A percentile compares a stretch with the other conserved stretches of the same genome.
Evolutionary conservation across 2,329 filamentous ascomycete species (phyloP).

Genomic region (Phyllosticta paracitricarpa): DNA sequence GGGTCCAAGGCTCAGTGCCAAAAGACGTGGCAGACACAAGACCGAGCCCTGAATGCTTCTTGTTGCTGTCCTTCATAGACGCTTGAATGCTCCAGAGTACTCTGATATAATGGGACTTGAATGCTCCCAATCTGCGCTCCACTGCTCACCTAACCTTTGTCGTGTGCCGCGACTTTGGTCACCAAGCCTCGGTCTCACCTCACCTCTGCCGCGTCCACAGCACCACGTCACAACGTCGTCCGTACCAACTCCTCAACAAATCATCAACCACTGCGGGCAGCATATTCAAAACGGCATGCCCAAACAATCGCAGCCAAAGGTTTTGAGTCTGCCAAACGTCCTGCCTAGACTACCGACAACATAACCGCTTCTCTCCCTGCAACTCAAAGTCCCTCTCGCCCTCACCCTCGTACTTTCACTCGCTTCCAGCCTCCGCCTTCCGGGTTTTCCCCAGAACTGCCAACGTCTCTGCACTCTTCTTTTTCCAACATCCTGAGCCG

Average conservation of each 20-base stretch:
- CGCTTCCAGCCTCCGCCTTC: slow-evolving; percentile 11
- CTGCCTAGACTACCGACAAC: slow-evolving; percentile 12
- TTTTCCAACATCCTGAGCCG: neutral
- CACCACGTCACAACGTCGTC: slow-evolving; percentile 1
- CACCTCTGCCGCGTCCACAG: neutral
- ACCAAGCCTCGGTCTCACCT: no score
- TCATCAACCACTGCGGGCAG: slow-evolving; percentile 4
- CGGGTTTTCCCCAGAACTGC: slow-evolving; percentile 7
- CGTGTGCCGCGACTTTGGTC: no score
- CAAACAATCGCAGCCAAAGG: slow-evolving; percentile 8
- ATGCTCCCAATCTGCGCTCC: no score
- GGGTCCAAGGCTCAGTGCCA: no score
- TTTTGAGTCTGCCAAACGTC: slow-evolving; percentile 11
- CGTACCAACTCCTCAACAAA: slow-evolving; percentile 1
- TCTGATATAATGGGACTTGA: no score
- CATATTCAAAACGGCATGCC: neutral
- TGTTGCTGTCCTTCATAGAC: no score
- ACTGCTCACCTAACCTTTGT: no score
- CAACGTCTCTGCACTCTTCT: slow-evolving; percentile 1
- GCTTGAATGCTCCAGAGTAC: no score
- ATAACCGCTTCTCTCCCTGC: slow-evolving; percentile 11
- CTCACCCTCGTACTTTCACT: slow-evolving; percentile 10
- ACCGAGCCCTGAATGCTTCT: no score
- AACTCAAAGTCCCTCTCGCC: slow-evolving; percentile 10
- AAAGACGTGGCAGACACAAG: no score